A percentile compares a stretch with the other conserved stretches of the same genome.
These are phyloP conservation scores for Salvia miltiorrhiza DNA, from an alignment of 257 asterid genomes.

Conservation along the genomic window DNA sequence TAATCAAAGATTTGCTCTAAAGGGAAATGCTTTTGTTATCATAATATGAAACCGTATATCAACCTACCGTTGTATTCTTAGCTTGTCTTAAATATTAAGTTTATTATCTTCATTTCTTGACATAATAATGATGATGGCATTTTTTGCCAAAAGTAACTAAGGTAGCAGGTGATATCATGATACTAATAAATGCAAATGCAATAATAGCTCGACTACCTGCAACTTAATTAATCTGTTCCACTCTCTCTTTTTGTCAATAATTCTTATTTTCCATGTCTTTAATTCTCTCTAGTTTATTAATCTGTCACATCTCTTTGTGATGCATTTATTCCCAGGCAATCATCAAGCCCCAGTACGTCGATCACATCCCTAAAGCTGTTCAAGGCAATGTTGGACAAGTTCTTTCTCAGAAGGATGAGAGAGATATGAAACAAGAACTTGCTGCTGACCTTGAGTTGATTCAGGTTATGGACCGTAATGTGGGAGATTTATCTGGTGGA, in stretches of 20 bases:
- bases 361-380: constrained; percentile 97
- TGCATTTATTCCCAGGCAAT: constrained; percentile 55
- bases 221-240: background rate
- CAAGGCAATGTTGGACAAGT: constrained; percentile 99
- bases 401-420: constrained; percentile 94
- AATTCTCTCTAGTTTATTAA: background rate
- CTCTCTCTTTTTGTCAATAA: background rate
- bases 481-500: constrained; percentile 97
- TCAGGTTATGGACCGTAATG: constrained; percentile 95
- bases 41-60: background rate
- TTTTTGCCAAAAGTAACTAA: background rate
- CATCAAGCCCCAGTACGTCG: constrained; percentile 97
- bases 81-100: background rate
- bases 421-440: constrained; percentile 66
- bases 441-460: constrained; percentile 82
- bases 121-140: background rate
- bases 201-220: background rate
- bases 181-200: no score
- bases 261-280: background rate
- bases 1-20: background rate
- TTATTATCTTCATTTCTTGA: background rate
- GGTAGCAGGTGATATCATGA: background rate
- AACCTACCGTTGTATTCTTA: background rate
- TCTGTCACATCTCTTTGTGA: background rate
- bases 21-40: background rate